Evolutionary conservation across 306 rosid genomes (phyloP).

Genomic region (Crotalaria pallida): DNA sequence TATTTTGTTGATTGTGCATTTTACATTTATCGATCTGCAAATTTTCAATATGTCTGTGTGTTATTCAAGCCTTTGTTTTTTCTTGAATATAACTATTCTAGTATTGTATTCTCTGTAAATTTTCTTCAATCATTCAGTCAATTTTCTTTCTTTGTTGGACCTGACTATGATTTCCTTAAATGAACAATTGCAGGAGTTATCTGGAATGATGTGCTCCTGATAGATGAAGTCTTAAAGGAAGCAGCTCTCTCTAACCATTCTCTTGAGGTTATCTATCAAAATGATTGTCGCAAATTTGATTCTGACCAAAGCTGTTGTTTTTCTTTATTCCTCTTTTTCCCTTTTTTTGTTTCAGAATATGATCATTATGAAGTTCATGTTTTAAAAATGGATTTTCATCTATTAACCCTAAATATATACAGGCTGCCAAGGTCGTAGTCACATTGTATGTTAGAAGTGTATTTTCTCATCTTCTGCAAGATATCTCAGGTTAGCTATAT

Average conservation of each 20-base stretch:
- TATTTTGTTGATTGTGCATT: neutral
- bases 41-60: neutral
- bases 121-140: neutral
- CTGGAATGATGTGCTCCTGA: slow-evolving; percentile 62
- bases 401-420: slow-evolving; percentile 26
- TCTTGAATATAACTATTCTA: neutral
- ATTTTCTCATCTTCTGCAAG: slow-evolving; percentile 63
- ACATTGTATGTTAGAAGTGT: slow-evolving; percentile 40
- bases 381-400: slow-evolving; percentile 14
- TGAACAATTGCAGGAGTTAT: slow-evolving; percentile 46
- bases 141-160: neutral
- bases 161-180: slow-evolving; percentile 2
- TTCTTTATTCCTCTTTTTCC: neutral
- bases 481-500: slow-evolving; percentile 52
- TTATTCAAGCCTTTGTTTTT: neutral
- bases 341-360: neutral
- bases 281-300: slow-evolving; percentile 14
- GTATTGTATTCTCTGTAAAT: neutral
- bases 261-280: slow-evolving; percentile 50
- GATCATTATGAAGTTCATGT: slow-evolving; percentile 1
- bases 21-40: neutral
- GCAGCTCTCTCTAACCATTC: slow-evolving; percentile 58
- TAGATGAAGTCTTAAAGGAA: slow-evolving; percentile 70
- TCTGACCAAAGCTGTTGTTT: slow-evolving; percentile 1
- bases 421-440: slow-evolving; percentile 59